Base-by-base conservation (phyloP, 495 filamentous ascomycete genomes). In the Hypoxylon intermedium region DNA sequence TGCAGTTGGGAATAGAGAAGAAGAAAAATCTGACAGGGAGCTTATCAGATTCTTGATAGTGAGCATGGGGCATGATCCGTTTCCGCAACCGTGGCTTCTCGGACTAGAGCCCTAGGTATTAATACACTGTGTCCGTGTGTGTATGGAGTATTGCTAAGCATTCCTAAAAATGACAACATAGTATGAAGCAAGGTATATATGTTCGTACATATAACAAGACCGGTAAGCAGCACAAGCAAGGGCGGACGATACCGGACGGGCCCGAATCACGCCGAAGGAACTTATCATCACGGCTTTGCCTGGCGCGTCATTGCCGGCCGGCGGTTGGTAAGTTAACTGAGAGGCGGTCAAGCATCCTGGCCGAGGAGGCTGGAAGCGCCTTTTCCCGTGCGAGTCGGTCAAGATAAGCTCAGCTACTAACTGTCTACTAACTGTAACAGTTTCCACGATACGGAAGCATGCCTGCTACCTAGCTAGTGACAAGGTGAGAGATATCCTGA, bases 31-130 rank as follows among this genome's bases (percentile, higher is more conserved):
- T 12, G 41, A 20, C 21, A 41, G 21, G 28, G 40, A 51, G 24
- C 62, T 65, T 59, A 64, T 64, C 60, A 46, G 24, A 42, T 34
- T 13, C 16, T 34, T 23, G 42, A 60, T 57, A 50, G 21, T 53
- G 33, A 47, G 12, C 11, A 43, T 28, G 61, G 23, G 41, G 36
- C 6, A 45, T 44, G 6, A 23, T 45, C 53, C 40, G 41, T 59
- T 54, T 49, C 18, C 9, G 34, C n/a, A 37, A 23, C 20, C 38
- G 7, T 42, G 44, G 42, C 34, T 41, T 37, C 44, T 34, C 38
- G 28, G 11, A 7, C 24, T 26, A 34, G 46, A n/a, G n/a, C n/a
- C n/a, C n/a, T n/a, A n/a, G n/a, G n/a, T n/a, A n/a, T n/a, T n/a
- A n/a, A n/a, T n/a, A n/a, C n/a, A n/a, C n/a, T n/a, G n/a, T n/a